Conservation (phyloP, 371 early-diverging fungal genomes). For the Nematocida major region DNA sequence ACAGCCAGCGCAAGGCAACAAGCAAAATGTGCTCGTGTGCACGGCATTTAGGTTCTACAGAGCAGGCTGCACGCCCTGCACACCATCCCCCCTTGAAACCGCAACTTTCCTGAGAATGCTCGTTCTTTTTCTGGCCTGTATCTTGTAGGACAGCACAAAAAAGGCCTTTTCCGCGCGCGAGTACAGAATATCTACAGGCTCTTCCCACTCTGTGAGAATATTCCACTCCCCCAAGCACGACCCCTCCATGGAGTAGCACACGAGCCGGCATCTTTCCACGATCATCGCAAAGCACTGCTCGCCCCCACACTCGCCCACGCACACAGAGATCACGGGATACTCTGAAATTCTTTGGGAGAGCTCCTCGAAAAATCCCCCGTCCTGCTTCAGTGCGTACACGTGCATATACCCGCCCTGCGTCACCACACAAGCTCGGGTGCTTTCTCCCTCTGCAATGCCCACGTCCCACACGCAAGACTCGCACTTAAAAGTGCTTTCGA, state of each 20-base stretch:
- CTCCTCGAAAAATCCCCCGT: not conserved
- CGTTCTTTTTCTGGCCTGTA: not conserved
- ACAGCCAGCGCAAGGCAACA: no score
- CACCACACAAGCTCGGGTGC: not conserved
- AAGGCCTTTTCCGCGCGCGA: not conserved
- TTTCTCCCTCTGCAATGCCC: not conserved
- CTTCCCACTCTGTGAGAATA: slow-evolving; percentile 11
- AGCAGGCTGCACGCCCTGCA: not conserved
- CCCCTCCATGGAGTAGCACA: not conserved
- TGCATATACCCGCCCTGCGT: slow-evolving; percentile 11
- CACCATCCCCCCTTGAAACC: not conserved
- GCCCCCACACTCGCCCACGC: not conserved
- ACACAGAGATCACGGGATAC: slow-evolving; percentile 21
- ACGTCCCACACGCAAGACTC: slow-evolving; percentile 24
- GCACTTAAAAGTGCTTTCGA: slow-evolving; percentile 21
- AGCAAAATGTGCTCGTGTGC: no score
- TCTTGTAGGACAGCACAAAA: not conserved
- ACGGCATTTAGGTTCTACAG: not conserved
- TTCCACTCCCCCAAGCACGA: not conserved
- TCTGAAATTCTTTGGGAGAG: not conserved
- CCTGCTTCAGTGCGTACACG: not conserved
- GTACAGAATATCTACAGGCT: slow-evolving; percentile 14
- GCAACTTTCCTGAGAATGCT: not conserved
- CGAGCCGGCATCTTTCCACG: not conserved
- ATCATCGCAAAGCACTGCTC: slow-evolving; percentile 5